Percentiles rank a stretch among this genome's conserved stretches.
Evolutionary conservation across 768 basidiomycete genomes (phyloP).

Genomic region (Termitomyces heimii): DNA sequence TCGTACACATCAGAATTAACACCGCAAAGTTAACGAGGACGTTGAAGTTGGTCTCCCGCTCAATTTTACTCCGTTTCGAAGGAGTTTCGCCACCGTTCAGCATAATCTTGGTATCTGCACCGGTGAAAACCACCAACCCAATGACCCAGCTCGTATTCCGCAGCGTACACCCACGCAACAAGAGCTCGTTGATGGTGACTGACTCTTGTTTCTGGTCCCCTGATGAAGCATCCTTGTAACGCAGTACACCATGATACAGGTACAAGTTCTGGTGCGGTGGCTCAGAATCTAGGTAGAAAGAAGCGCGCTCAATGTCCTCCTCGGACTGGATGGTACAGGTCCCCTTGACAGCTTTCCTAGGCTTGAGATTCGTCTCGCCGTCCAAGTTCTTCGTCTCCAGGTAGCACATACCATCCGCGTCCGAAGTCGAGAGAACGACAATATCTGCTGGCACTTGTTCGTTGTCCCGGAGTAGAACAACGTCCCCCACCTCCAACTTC

Average conservation of each 20-base stretch:
- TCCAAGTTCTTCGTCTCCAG: conserved; percentile 98
- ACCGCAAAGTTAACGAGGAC: conserved; percentile 90
- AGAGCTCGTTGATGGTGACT: conserved; percentile 86
- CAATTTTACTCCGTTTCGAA: conserved; percentile 96
- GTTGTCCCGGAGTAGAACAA: conserved; percentile 86
- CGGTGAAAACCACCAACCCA: conserved; percentile 91
- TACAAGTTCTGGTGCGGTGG: conserved; percentile 93
- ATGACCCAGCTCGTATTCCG: conserved; percentile 92
- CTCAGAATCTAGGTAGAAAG: conserved; percentile 89
- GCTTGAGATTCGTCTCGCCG: conserved; percentile 96
- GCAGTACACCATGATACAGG: conserved; percentile 79
- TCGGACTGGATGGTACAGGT: conserved; percentile 75
- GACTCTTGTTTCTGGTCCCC: conserved; percentile 57
- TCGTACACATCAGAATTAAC: conserved; percentile 68
- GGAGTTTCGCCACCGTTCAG: conserved; percentile 90
- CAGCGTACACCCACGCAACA: conserved; percentile 86
- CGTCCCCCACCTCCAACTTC: conserved; percentile 96
- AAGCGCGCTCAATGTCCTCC: conserved; percentile 83
- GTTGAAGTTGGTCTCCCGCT: conserved; percentile 98
- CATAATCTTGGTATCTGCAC: conserved; percentile 90
- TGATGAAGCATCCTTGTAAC: conserved; percentile 53
- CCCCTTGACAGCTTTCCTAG: conserved; percentile 67
- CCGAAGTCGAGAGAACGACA: conserved; percentile 86
- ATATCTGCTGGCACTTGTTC: conserved; percentile 98
- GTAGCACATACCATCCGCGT: conserved; percentile 88